Evolutionary conservation across 495 filamentous ascomycete species (phyloP).

Genomic region (Usnea hakonensis): DNA sequence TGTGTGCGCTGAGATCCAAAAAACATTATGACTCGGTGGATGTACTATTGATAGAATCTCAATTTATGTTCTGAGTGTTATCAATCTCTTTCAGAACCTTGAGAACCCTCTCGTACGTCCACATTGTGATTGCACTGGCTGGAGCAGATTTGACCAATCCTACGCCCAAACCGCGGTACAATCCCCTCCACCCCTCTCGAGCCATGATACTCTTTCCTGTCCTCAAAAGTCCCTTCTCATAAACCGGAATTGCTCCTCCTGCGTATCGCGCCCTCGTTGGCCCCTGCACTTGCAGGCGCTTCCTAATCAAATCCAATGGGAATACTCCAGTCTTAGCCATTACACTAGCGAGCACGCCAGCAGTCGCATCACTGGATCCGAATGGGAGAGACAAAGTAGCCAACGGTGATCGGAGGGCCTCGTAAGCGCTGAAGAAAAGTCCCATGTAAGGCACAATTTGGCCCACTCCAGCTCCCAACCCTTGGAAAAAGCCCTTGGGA

Average conservation of each 20-base stretch:
- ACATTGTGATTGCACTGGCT: slow-evolving; percentile 93
- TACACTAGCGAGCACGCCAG: slow-evolving; percentile 70
- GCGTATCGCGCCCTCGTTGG: slow-evolving; percentile 71
- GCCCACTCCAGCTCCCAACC: slow-evolving; percentile 65
- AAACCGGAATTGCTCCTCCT: slow-evolving; percentile 82
- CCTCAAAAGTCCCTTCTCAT: slow-evolving; percentile 51
- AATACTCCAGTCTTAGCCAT: slow-evolving; percentile 84
- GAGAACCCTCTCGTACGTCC: slow-evolving; percentile 84
- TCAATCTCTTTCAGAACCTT: slow-evolving; percentile 43
- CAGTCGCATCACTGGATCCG: slow-evolving; percentile 70
- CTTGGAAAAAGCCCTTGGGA: slow-evolving; percentile 71
- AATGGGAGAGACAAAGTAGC: slow-evolving; percentile 53
- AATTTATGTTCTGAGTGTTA: background rate
- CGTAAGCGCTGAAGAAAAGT: slow-evolving; percentile 86
- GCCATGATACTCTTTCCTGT: slow-evolving; percentile 60
- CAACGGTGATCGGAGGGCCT: slow-evolving; percentile 52
- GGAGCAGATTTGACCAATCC: slow-evolving; percentile 91
- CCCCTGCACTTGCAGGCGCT: slow-evolving; percentile 91
- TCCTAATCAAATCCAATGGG: slow-evolving; percentile 87
- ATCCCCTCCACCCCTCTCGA: slow-evolving; percentile 66
- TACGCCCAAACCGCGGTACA: slow-evolving; percentile 84
- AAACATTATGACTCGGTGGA: background rate
- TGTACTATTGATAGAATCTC: background rate
- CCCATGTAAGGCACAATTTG: slow-evolving; percentile 97
- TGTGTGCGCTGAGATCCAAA: background rate